Conservation (phyloP, 2,329 filamentous ascomycete species). For the Fusarium circinatum region DNA sequence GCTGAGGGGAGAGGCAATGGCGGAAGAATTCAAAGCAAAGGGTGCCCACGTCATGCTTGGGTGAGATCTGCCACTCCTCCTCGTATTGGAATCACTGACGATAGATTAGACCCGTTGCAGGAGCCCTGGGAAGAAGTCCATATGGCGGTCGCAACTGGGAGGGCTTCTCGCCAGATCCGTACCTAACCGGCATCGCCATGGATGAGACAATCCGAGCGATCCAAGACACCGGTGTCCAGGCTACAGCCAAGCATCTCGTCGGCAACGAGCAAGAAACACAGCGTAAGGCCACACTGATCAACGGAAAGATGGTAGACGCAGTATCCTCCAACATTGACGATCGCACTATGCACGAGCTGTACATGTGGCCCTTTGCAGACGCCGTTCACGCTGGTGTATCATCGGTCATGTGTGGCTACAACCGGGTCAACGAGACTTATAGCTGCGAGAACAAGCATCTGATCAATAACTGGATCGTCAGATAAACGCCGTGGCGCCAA, state of each 20-base stretch:
- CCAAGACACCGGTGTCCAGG: conserved; percentile 51
- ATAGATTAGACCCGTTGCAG: conserved; percentile 63
- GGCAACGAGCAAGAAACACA: conserved; percentile 51
- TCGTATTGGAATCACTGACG: conserved; percentile 77
- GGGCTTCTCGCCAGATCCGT: conserved; percentile 71
- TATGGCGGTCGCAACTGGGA: conserved; percentile 73
- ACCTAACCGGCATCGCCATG: conserved; percentile 68
- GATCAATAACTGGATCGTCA: conserved; percentile 63
- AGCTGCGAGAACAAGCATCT: conserved; percentile 82
- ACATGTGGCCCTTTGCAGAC: conserved; percentile 51
- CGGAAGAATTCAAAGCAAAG: conserved; percentile 73
- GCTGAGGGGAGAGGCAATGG: conserved; percentile 64
- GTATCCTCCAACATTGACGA: conserved; percentile 63
- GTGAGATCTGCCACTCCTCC: conserved; percentile 68
- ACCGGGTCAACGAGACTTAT: conserved; percentile 83
- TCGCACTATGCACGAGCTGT: conserved; percentile 66
- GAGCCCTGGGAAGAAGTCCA: conserved; percentile 55
- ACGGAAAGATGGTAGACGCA: conserved; percentile 42
- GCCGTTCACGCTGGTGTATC: conserved; percentile 46
- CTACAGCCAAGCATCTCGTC: conserved; percentile 53
- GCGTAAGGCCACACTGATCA: conserved; percentile 42
- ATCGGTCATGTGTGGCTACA: conserved; percentile 74
- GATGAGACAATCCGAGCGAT: conserved; percentile 47
- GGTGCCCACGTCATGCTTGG: conserved; percentile 75
- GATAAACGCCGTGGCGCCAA: neutral